These are phyloP conservation scores for Podaxis mareebaensis DNA, from an alignment of 768 basidiomycete species.

Conservation along the genomic window DNA sequence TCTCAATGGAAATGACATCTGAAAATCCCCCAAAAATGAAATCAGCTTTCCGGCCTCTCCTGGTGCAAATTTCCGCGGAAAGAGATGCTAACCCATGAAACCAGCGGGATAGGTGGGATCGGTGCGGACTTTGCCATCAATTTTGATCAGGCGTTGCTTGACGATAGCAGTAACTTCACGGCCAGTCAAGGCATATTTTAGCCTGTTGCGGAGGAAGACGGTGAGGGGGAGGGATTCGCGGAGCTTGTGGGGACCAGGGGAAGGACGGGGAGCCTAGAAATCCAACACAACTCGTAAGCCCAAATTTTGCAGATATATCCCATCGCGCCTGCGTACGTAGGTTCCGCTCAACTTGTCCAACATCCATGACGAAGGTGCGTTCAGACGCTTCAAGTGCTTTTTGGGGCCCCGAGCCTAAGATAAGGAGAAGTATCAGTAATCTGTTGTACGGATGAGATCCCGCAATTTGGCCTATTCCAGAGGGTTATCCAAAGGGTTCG, in stretches of 20 bases:
- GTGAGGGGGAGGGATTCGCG: constrained; percentile 97
- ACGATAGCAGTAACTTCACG: constrained; percentile 96
- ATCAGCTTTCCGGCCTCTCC: constrained; percentile 1
- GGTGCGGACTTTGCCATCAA: constrained; percentile 98
- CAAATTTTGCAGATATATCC: constrained; percentile 8
- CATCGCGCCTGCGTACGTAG: constrained; percentile 54
- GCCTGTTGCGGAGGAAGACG: constrained; percentile 97
- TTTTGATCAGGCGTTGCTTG: constrained; percentile 95
- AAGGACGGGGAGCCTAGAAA: constrained; percentile 87
- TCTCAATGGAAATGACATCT: constrained; percentile 98
- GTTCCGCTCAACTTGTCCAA: constrained; percentile 97
- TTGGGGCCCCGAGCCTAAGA: constrained; percentile 93
- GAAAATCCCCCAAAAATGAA: constrained; percentile 4
- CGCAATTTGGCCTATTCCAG: constrained; percentile 14
- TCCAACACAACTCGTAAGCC: constrained; percentile 16
- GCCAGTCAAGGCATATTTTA: constrained; percentile 98
- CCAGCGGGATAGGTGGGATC: constrained; percentile 97
- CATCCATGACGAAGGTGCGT: constrained; percentile 99
- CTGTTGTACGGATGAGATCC: constrained; percentile 13
- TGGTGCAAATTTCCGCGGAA: not conserved
- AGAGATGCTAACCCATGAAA: constrained; percentile 79
- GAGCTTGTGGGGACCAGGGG: constrained; percentile 98
- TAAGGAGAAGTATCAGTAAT: constrained; percentile 27
- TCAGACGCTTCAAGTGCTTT: constrained; percentile 98
- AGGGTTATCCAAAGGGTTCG: constrained; percentile 40